Conservation (phyloP, 495 filamentous ascomycete species). For the Hypoxylon subgilvum region DNA sequence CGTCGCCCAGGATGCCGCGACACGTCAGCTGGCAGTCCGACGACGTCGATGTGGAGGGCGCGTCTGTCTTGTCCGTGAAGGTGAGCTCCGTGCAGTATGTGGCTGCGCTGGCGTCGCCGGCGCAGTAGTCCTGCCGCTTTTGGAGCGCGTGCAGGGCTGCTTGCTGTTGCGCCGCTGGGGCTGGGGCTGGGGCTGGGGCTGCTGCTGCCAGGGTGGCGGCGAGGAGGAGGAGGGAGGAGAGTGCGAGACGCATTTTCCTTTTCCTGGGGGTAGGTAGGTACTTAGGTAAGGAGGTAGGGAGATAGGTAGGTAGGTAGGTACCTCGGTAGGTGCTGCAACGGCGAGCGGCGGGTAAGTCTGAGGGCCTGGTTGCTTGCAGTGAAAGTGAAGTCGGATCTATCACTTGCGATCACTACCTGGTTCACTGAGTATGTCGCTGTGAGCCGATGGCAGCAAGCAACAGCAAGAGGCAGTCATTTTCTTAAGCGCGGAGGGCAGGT, state of each 20-base stretch:
- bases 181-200: neutral
- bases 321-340: no score
- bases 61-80: conserved; percentile 26
- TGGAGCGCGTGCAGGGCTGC: no score
- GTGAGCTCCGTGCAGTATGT: conserved; percentile 32
- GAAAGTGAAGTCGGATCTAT: no score
- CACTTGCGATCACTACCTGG: no score
- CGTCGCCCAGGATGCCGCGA: conserved; percentile 17
- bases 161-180: neutral
- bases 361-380: no score
- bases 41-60: neutral
- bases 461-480: no score
- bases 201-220: conserved; percentile 5
- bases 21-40: conserved; percentile 30
- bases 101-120: conserved; percentile 15
- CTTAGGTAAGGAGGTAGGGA: no score
- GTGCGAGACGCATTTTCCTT: conserved; percentile 17
- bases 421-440: no score
- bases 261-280: no score
- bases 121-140: conserved; percentile 21
- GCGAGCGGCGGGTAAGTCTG: no score
- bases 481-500: neutral
- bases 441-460: no score
- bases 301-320: no score
- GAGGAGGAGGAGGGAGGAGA: conserved; percentile 13